Conservation (phyloP, 306 rosid genomes). For the Comarum palustre region DNA sequence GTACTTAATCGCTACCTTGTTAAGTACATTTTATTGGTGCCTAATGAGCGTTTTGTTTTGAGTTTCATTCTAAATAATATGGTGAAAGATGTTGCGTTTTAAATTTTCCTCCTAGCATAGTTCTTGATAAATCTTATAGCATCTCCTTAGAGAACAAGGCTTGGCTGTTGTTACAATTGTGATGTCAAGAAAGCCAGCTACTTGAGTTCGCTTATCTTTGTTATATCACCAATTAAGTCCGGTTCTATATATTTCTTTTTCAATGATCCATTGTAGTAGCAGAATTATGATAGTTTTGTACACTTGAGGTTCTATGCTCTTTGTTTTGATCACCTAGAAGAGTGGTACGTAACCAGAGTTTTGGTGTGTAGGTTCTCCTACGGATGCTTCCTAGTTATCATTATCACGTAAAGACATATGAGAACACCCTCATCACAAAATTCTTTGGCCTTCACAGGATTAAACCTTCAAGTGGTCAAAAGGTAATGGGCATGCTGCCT, state of each 20-base stretch:
- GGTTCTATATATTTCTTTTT: background rate
- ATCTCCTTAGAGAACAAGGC: background rate
- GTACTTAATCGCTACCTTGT: background rate
- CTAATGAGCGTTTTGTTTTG: background rate
- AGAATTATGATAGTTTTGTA: constrained; percentile 2
- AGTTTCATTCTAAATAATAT: constrained; percentile 1
- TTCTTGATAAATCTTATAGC: constrained; percentile 7
- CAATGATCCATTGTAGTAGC: background rate
- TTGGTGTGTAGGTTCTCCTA: constrained; percentile 71
- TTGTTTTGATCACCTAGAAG: constrained; percentile 21
- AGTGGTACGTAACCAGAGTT: constrained; percentile 30
- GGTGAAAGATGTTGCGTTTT: background rate
- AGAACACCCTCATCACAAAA: constrained; percentile 89
- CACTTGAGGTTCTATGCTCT: constrained; percentile 3
- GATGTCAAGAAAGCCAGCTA: background rate
- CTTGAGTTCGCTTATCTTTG: background rate
- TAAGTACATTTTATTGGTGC: background rate
- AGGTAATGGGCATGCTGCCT: constrained; percentile 47
- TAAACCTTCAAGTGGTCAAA: constrained; percentile 92
- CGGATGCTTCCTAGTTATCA: constrained; percentile 97
- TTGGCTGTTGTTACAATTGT: background rate
- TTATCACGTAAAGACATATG: constrained; percentile 81
- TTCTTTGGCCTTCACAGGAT: constrained; percentile 98
- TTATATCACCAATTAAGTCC: background rate
- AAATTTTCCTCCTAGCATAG: background rate